A percentile compares a stretch with the other conserved stretches of the same genome.
phyloP scores from a whole-genome alignment of 257 asterid genomes.

The Hygrophila difformis region DNA sequence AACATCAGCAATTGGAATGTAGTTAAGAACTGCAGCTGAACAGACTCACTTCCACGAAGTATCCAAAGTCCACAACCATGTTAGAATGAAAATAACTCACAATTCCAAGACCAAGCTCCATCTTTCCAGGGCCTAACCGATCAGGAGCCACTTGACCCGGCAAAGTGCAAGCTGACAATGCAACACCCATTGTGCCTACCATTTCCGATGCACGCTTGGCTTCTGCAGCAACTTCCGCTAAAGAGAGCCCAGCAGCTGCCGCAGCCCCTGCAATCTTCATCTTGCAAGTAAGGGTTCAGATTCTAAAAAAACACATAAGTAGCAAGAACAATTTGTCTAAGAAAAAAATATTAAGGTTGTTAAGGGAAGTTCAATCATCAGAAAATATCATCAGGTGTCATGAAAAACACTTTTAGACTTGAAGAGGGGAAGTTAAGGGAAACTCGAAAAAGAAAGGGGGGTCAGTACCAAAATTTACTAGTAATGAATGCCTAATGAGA shows the following conservation, averaged over 20 bases:
- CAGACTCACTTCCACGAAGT: too few relatives aligned
- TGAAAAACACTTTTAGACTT: background rate
- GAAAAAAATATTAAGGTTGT: too few relatives aligned
- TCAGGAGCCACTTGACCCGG: constrained; percentile 89
- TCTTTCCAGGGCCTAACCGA: constrained; percentile 91
- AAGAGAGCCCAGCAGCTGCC: constrained; percentile 77
- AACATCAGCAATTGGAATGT: constrained; percentile 1
- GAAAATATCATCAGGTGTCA: background rate
- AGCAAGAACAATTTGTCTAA: too few relatives aligned
- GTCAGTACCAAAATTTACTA: too few relatives aligned
- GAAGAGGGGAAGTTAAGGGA: too few relatives aligned
- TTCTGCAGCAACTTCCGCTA: constrained; percentile 77
- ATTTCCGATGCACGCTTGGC: constrained; percentile 86
- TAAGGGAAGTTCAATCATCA: too few relatives aligned
- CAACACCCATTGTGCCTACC: constrained; percentile 99
- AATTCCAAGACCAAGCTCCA: constrained; percentile 99
- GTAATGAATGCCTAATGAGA: background rate
- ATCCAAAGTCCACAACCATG: constrained; percentile 7
- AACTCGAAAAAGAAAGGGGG: too few relatives aligned
- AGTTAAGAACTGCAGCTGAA: too few relatives aligned
- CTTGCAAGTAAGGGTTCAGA: constrained; percentile 9
- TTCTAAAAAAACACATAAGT: constrained; percentile 5
- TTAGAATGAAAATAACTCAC: constrained; percentile 44
- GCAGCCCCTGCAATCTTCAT: constrained; percentile 97
- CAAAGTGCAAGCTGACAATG: constrained; percentile 87